Evolutionary conservation across 345 rosid species (phyloP).

Genomic region (Camelina laxa): DNA sequence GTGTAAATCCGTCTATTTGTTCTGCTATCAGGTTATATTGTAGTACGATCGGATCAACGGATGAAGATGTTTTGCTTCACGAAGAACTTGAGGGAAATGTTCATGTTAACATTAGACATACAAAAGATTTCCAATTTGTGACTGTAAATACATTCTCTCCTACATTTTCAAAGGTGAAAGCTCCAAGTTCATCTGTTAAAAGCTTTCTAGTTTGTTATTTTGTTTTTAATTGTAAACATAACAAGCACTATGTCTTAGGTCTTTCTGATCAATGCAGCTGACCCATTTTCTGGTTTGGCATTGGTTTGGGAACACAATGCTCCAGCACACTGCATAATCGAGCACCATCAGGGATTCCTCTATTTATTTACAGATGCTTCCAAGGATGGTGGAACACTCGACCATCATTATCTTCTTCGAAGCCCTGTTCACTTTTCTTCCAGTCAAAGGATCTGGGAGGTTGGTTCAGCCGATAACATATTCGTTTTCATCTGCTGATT

Average conservation of each 20-base stretch:
- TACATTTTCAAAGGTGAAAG: constrained; percentile 72
- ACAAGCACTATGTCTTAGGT: constrained; percentile 70
- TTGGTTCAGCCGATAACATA: constrained; percentile 44
- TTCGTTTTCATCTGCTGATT: constrained; percentile 15
- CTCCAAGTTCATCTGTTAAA: constrained; percentile 3
- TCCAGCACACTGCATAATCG: constrained; percentile 80
- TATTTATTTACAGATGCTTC: constrained; percentile 88
- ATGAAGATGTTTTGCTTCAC: constrained; percentile 81
- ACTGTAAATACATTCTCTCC: constrained; percentile 73
- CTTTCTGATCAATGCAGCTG: constrained; percentile 91
- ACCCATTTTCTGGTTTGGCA: constrained; percentile 76
- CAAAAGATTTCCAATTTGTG: constrained; percentile 83
- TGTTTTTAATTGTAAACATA: constrained; percentile 20
- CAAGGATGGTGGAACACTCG: constrained; percentile 57
- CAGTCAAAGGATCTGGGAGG: constrained; percentile 81
- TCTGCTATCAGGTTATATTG: constrained; percentile 61
- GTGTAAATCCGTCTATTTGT: constrained; percentile 8
- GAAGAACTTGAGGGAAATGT: constrained; percentile 77
- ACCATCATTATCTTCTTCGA: constrained; percentile 83
- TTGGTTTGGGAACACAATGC: constrained; percentile 87
- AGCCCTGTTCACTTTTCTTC: constrained; percentile 56
- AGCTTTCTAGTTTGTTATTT: not conserved
- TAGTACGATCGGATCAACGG: constrained; percentile 90
- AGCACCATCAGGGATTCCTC: constrained; percentile 88
- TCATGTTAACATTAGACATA: constrained; percentile 69